Base-by-base conservation (phyloP, 1,284 basidiomycete genomes). In the Ceratobasidium sp. region DNA sequence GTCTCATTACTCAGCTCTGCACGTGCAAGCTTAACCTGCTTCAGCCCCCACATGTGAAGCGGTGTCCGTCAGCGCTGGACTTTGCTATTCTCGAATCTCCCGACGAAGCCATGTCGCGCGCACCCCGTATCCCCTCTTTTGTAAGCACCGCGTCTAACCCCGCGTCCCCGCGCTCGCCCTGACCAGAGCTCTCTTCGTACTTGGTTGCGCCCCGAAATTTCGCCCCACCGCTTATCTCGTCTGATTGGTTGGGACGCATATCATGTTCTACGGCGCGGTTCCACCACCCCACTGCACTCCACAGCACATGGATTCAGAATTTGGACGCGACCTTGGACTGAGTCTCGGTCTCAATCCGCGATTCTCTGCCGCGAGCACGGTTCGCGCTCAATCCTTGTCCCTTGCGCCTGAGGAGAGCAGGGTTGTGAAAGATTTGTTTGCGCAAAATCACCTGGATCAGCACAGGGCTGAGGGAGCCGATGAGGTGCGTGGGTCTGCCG, bases 111-210 rank as follows among this genome's bases (percentile, higher is more conserved):
- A 58, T 58, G 39, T 69, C 66, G 22, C 53, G 66, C 11, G 68
- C 68, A 14, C 68, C 68, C 34, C 68, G 68, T 37, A 72, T 72
- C 41, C 68, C 68, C 43, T 72, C 68, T 56, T 72, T 72, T 56
- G 68, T 72, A 72, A 72, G 68, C 68, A 72, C 41, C 24, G 56
- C 59, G 54, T 72, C 46, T 72, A 72, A 59, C 68, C 68, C 68
- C 68, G 58, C 68, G 56, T 39, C 24, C 43, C 59, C 59, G 46
- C 66, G 37, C 53, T 19, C 39, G 58, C 43, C 43, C 68, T 72
- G 68, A 72, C 56, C 56, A 58, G 31, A 58, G 56, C 56, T 58
- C 56, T 22, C 31, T 58, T 31, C 56, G 56, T 58, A 58, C 56
- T 58, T 58, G 9, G 34, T 19, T 37, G 31, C 39, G 31, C 54